phyloP scores from a whole-genome alignment of 495 filamentous ascomycete species.

The Aspergillus steynii region DNA sequence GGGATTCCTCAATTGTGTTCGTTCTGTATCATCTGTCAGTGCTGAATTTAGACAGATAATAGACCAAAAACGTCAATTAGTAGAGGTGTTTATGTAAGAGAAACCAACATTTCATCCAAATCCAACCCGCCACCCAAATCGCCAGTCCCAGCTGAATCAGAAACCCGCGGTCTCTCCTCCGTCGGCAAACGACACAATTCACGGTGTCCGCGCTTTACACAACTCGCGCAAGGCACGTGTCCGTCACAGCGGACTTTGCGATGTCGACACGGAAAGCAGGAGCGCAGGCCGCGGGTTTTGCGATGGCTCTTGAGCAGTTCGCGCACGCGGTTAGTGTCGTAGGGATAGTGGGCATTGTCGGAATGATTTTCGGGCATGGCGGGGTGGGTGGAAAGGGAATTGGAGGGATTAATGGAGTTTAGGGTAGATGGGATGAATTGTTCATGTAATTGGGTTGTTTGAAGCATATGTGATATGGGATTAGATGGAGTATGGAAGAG shows the following conservation, averaged over 20 bases:
- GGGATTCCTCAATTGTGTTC: conserved; percentile 1
- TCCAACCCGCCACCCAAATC: background rate
- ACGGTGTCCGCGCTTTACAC: conserved; percentile 60
- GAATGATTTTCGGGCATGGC: conserved; percentile 10
- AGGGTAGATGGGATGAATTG: too few relatives aligned
- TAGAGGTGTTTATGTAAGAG: too few relatives aligned
- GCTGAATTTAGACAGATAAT: background rate
- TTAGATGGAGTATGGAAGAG: too few relatives aligned
- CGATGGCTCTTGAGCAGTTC: conserved; percentile 26
- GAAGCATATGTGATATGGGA: too few relatives aligned
- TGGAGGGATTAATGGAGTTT: too few relatives aligned
- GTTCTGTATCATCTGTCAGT: background rate
- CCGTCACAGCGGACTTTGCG: conserved; percentile 59
- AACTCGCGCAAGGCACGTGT: conserved; percentile 62
- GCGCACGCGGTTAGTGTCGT: conserved; percentile 18
- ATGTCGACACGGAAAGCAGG: conserved; percentile 36
- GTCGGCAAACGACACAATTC: conserved; percentile 50
- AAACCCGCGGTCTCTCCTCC: background rate
- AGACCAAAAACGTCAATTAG: background rate
- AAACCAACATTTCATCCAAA: conserved; percentile 6
- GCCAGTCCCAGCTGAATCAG: too few relatives aligned
- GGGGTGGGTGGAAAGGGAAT: background rate
- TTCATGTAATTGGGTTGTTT: too few relatives aligned
- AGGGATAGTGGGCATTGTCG: conserved; percentile 11
- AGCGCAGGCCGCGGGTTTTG: conserved; percentile 25